A percentile compares a stretch with the other conserved stretches of the same genome.
Evolutionary conservation across 768 basidiomycete species (phyloP).

Genomic region (Termitomyces sp.): DNA sequence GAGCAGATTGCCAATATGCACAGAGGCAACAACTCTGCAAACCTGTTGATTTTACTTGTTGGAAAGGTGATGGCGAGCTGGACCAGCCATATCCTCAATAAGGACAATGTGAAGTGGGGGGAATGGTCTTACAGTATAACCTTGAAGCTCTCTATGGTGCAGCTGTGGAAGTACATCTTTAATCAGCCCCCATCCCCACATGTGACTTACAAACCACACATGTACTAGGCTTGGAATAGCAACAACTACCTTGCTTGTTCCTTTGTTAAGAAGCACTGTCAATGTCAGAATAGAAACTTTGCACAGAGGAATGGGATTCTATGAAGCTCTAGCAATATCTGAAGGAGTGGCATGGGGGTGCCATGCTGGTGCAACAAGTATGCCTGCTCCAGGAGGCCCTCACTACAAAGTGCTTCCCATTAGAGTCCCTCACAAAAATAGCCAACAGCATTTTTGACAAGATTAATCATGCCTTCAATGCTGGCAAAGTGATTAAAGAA

Average conservation of each 20-base stretch:
- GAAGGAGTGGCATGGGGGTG: background rate
- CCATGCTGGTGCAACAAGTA: background rate
- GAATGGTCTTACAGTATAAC: background rate
- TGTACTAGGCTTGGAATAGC: background rate
- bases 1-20: too few species aligned
- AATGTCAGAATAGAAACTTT: background rate
- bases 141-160: background rate
- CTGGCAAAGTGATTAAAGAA: background rate
- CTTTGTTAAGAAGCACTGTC: background rate
- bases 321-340: background rate
- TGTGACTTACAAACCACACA: background rate
- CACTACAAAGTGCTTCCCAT: background rate
- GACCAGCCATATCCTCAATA: conserved; percentile 8
- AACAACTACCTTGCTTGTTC: background rate
- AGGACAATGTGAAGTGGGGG: conserved; percentile 35
- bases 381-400: background rate
- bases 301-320: background rate
- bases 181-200: background rate
- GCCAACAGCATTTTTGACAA: background rate
- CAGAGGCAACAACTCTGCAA: too few species aligned
- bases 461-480: background rate
- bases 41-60: background rate
- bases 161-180: background rate
- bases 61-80: background rate
- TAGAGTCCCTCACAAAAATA: background rate